Conservation (phyloP, 2,329 filamentous ascomycete species). For the Hysterium pulicare region DNA sequence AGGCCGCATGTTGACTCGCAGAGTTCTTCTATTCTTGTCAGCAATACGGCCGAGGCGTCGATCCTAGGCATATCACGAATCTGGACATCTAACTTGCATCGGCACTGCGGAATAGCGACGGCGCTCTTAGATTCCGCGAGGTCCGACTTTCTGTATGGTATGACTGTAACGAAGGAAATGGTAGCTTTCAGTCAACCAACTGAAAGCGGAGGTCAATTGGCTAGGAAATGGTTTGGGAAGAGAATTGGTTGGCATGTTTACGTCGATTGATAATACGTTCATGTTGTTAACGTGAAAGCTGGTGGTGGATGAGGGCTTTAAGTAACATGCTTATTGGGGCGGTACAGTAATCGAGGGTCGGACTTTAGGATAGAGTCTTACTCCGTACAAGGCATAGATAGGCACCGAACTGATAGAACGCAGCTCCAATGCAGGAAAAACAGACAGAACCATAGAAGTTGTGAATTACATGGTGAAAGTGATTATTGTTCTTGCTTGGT, state of each 20-base stretch:
- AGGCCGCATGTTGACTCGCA: constrained; percentile 13
- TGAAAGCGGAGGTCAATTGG: constrained; percentile 56
- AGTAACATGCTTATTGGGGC: too few species aligned
- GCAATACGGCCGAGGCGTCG: constrained; percentile 43
- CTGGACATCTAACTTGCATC: constrained; percentile 58
- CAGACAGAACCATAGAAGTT: too few species aligned
- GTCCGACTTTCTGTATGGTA: constrained; percentile 54
- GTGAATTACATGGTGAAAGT: too few species aligned
- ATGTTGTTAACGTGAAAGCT: background rate
- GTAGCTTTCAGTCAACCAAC: constrained; percentile 67
- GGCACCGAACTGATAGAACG: too few species aligned
- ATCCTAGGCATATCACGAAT: constrained; percentile 63
- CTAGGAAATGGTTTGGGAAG: constrained; percentile 56
- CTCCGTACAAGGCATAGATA: too few species aligned
- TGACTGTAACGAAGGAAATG: constrained; percentile 52
- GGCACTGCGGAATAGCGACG: constrained; percentile 56
- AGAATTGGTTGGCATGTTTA: constrained; percentile 60
- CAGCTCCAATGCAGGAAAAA: too few species aligned
- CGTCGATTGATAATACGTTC: constrained; percentile 46
- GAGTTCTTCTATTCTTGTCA: constrained; percentile 42
- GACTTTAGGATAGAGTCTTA: too few species aligned
- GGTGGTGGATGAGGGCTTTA: too few species aligned
- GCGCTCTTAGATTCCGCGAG: constrained; percentile 56
- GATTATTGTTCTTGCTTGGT: too few species aligned
- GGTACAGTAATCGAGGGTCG: too few species aligned